phyloP scores from a whole-genome alignment of 2,329 filamentous ascomycete genomes.

The Dryadomyces quercivorus region DNA sequence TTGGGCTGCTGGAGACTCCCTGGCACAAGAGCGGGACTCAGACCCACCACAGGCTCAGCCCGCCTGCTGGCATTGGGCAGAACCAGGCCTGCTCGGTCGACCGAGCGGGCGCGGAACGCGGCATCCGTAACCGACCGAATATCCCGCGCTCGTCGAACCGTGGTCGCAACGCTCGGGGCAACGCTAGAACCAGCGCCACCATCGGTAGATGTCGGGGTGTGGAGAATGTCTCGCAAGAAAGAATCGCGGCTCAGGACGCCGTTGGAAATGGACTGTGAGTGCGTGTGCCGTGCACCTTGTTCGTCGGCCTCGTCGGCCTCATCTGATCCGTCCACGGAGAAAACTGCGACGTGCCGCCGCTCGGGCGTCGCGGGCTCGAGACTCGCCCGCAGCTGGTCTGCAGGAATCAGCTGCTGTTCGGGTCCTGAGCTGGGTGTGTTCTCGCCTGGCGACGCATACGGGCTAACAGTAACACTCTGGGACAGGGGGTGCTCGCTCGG shows the following conservation, averaged over 20 bases:
- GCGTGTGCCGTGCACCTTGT: conserved; percentile 26
- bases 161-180: neutral
- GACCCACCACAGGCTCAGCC: conserved; percentile 47
- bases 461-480: conserved; percentile 61
- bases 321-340: conserved; percentile 13
- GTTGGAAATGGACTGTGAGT: conserved; percentile 31
- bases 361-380: conserved; percentile 8
- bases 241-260: conserved; percentile 31
- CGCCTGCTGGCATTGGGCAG: conserved; percentile 52
- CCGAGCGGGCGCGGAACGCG: conserved; percentile 44
- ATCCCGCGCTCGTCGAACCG: conserved; percentile 28
- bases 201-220: conserved; percentile 26
- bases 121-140: conserved; percentile 28
- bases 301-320: conserved; percentile 7
- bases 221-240: conserved; percentile 20
- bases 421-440: conserved; percentile 12
- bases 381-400: conserved; percentile 4
- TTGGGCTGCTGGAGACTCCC: conserved; percentile 36
- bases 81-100: conserved; percentile 41
- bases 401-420: conserved; percentile 10
- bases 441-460: conserved; percentile 33
- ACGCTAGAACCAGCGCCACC: conserved; percentile 14
- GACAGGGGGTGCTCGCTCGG: conserved; percentile 60
- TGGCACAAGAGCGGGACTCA: conserved; percentile 49
- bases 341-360: conserved; percentile 17